Conservation (phyloP, 306 rosid species). For the Vachellia pachyceras region DNA sequence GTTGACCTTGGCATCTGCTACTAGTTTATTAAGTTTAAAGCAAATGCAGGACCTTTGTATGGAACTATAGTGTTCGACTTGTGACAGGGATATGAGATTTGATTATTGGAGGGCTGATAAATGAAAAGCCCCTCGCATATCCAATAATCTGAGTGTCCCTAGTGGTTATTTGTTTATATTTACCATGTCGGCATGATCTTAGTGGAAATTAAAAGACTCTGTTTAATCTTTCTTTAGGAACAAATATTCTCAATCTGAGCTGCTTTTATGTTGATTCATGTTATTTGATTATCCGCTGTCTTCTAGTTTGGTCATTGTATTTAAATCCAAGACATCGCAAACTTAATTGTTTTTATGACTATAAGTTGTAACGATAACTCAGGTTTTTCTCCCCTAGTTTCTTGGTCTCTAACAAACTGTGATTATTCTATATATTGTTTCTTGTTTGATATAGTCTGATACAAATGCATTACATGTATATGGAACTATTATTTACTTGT, state of each 20-base stretch:
- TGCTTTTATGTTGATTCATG: neutral
- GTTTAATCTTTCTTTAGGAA: neutral
- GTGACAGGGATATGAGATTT: slow-evolving; percentile 19
- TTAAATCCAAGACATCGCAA: neutral
- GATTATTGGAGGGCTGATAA: slow-evolving; percentile 19
- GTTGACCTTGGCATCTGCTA: neutral
- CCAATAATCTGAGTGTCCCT: neutral
- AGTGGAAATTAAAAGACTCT: neutral
- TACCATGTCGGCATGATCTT: neutral
- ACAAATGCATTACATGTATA: neutral
- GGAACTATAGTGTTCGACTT: neutral
- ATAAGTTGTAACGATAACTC: neutral
- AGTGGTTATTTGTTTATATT: neutral
- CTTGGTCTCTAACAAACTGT: neutral
- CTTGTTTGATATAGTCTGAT: neutral
- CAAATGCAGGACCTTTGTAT: slow-evolving; percentile 1
- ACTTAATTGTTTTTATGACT: neutral
- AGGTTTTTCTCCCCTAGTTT: neutral
- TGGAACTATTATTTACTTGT: neutral
- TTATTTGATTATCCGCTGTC: neutral
- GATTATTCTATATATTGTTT: neutral
- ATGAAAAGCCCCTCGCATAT: neutral
- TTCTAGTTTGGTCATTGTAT: neutral
- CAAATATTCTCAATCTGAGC: neutral
- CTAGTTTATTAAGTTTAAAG: neutral